These are phyloP conservation scores for Talaromyces sp. DNA, from an alignment of 2,329 filamentous ascomycete species.

Conservation along the genomic window DNA sequence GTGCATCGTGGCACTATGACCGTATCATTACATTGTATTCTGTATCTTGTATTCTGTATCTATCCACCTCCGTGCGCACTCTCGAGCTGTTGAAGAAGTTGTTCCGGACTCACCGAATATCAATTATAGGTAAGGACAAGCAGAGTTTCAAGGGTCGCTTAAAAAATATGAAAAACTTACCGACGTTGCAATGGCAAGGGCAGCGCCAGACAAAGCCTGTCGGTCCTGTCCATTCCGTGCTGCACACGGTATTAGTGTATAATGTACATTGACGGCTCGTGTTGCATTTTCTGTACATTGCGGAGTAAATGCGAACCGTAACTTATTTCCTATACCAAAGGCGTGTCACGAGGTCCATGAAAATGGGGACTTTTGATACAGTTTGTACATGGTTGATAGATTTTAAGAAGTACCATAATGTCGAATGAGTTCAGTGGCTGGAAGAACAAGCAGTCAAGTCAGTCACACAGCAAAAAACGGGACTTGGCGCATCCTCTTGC, in stretches of 20 bases:
- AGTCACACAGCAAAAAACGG: not conserved
- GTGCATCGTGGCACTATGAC: not conserved
- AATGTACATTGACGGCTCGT: not conserved
- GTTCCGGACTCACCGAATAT: not conserved
- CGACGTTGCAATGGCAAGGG: not conserved
- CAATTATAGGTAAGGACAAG: not conserved
- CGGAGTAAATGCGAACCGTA: conserved; percentile 2
- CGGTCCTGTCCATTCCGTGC: not conserved
- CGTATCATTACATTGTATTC: not conserved
- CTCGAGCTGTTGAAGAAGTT: not conserved
- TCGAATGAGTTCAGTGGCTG: conserved; percentile 9
- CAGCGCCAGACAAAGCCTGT: not conserved
- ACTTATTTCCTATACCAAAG: not conserved
- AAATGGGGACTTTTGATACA: not conserved
- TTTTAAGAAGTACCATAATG: not conserved
- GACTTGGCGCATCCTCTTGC: not conserved
- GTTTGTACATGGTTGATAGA: not conserved
- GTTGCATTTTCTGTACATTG: not conserved
- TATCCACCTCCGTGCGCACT: not conserved
- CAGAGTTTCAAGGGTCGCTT: not conserved
- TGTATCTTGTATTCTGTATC: not conserved
- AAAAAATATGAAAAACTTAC: not conserved
- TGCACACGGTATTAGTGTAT: not conserved
- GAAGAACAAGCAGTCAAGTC: not conserved
- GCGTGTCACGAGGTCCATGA: not conserved